These are phyloP conservation scores for Millerago galiae DNA, from an alignment of 805 yeast species.

Conservation along the genomic window DNA sequence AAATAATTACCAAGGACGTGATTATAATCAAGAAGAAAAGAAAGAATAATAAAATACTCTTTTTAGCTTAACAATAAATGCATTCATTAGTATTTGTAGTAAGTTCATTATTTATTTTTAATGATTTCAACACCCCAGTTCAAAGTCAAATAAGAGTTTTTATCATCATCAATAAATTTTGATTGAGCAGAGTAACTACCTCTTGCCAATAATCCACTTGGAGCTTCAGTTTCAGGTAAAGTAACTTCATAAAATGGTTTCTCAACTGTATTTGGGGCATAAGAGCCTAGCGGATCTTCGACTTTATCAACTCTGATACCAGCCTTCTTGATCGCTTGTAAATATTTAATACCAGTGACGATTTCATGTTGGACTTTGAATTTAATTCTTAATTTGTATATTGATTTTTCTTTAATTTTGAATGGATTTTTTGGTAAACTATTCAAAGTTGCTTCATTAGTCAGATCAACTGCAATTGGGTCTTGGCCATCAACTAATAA, in stretches of 20 bases:
- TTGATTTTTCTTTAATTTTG: constrained; percentile 70
- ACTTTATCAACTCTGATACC: constrained; percentile 83
- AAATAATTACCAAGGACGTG: not conserved
- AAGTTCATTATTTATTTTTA: constrained; percentile 34
- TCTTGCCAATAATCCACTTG: constrained; percentile 82
- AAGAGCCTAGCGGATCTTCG: constrained; percentile 86
- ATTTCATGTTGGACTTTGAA: constrained; percentile 88
- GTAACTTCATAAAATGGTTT: constrained; percentile 70
- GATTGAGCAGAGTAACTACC: constrained; percentile 79
- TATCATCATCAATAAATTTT: constrained; percentile 84
- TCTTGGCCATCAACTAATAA: constrained; percentile 61
- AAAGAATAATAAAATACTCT: not conserved
- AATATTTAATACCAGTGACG: constrained; percentile 82
- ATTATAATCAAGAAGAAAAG: not conserved
- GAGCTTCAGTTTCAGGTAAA: constrained; percentile 75
- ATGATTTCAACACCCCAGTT: constrained; percentile 86
- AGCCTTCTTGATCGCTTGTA: constrained; percentile 78
- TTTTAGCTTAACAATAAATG: not conserved
- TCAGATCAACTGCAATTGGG: constrained; percentile 65
- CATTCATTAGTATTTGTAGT: not conserved
- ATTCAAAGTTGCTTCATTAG: constrained; percentile 51
- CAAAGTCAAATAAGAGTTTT: constrained; percentile 59
- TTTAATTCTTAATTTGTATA: constrained; percentile 63
- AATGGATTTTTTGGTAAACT: constrained; percentile 58
- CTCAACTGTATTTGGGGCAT: constrained; percentile 78